A percentile compares a stretch with the other conserved stretches of the same genome.
phyloP scores from a whole-genome alignment of 2,329 filamentous ascomycete genomes.

The Grosmannia clavigera region DNA sequence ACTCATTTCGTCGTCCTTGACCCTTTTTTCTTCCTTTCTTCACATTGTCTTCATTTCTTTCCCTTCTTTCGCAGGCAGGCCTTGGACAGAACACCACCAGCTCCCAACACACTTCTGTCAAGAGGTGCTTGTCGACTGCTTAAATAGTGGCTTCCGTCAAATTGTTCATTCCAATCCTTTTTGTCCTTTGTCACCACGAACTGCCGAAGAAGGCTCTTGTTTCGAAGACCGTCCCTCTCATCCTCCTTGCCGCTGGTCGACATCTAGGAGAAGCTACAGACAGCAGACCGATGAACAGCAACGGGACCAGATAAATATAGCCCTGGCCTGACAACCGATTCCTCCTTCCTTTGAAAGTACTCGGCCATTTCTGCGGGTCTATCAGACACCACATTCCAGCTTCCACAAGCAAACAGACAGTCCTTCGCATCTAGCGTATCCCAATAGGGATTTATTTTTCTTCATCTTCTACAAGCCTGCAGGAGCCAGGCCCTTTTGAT shows the following conservation, averaged over 20 bases:
- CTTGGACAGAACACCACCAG: background rate
- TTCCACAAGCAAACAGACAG: background rate
- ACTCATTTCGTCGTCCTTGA: background rate
- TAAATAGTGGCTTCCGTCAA: background rate
- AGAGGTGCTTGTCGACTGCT: background rate
- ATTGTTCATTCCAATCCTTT: background rate
- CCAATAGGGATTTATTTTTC: background rate
- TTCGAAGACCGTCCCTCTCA: background rate
- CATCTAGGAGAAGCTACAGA: background rate
- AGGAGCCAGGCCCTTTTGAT: conserved; percentile 2
- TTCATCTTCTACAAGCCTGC: conserved; percentile 3
- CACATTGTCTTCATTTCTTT: background rate
- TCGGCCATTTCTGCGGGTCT: background rate
- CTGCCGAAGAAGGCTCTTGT: background rate
- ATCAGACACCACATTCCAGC: background rate
- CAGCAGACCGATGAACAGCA: background rate
- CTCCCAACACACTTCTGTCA: background rate
- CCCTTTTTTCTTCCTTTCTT: background rate
- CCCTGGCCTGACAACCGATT: too few species aligned
- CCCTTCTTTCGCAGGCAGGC: background rate
- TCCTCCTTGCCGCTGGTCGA: background rate
- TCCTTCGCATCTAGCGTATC: background rate
- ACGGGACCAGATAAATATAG: background rate
- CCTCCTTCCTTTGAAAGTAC: background rate
- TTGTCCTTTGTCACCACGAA: background rate